Evolutionary conservation across 345 rosid genomes (phyloP).

Genomic region (Eucalyptus regnans): DNA sequence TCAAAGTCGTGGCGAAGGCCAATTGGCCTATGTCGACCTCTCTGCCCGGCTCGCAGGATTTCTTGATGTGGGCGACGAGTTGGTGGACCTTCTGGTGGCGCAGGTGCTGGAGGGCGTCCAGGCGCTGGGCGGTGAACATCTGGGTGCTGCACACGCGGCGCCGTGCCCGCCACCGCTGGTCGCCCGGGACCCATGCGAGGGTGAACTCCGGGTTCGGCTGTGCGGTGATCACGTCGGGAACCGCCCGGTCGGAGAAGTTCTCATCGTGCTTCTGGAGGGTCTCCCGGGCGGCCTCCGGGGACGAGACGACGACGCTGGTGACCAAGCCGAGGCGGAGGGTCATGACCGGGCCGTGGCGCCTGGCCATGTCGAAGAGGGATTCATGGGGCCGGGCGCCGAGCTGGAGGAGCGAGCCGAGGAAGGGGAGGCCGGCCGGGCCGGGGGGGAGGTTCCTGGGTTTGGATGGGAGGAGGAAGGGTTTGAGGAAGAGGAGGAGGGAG

Average conservation of each 20-base stretch:
- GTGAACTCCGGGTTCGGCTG: constrained; percentile 16
- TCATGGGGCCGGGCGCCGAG: constrained; percentile 9
- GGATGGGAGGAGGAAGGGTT: neutral
- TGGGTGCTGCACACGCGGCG: constrained; percentile 26
- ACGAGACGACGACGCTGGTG: constrained; percentile 15
- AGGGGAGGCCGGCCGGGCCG: constrained; percentile 10
- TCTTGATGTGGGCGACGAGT: constrained; percentile 9
- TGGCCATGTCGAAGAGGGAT: constrained; percentile 19
- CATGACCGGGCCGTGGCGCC: constrained; percentile 24
- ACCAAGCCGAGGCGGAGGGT: constrained; percentile 16
- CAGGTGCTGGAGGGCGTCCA: constrained; percentile 14
- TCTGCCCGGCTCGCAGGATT: neutral
- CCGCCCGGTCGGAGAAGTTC: constrained; percentile 6
- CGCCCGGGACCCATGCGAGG: constrained; percentile 20
- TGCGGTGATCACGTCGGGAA: constrained; percentile 11
- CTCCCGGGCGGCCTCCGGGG: constrained; percentile 17
- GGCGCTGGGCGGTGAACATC: constrained; percentile 7
- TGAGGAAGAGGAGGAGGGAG: neutral
- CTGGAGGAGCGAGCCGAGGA: constrained; percentile 2
- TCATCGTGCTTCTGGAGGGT: constrained; percentile 17
- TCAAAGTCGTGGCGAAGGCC: constrained; percentile 14
- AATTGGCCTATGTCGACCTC: constrained; percentile 7
- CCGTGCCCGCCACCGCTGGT: constrained; percentile 17
- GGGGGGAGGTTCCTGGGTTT: constrained; percentile 6
- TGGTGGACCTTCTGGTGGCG: constrained; percentile 15